Evolutionary conservation across 2,329 filamentous ascomycete genomes (phyloP).

Genomic region (Parafenestella ontariensis): DNA sequence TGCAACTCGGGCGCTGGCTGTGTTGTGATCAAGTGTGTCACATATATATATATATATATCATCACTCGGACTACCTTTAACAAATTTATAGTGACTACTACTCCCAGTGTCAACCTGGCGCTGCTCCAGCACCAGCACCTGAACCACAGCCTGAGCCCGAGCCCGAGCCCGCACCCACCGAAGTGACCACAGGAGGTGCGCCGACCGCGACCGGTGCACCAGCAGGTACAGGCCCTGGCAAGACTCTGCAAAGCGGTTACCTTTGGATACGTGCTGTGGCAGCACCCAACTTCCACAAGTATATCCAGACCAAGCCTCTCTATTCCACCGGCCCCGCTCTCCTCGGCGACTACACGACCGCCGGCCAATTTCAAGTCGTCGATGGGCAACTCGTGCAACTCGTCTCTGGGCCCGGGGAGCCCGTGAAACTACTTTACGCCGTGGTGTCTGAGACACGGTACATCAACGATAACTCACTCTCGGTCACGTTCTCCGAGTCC

Average conservation of each 20-base stretch:
- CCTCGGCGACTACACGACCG: constrained; percentile 60
- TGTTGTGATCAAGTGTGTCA: constrained; percentile 39
- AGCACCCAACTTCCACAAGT: constrained; percentile 61
- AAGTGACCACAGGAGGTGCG: constrained; percentile 12
- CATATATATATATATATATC: neutral
- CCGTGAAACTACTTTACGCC: constrained; percentile 50
- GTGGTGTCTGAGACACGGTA: constrained; percentile 33
- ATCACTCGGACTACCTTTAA: constrained; percentile 8
- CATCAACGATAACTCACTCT: constrained; percentile 51
- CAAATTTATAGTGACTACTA: constrained; percentile 41
- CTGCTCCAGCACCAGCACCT: constrained; percentile 21
- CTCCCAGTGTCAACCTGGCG: constrained; percentile 52
- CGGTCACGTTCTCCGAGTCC: constrained; percentile 59
- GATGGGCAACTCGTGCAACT: constrained; percentile 64
- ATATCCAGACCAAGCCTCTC: constrained; percentile 47
- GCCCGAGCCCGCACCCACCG: constrained; percentile 20
- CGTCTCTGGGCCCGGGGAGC: constrained; percentile 56
- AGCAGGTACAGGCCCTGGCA: constrained; percentile 48
- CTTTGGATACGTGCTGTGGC: constrained; percentile 66
- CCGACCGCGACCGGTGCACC: constrained; percentile 33
- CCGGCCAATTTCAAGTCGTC: constrained; percentile 65
- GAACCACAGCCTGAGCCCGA: constrained; percentile 16
- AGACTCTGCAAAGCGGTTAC: constrained; percentile 59
- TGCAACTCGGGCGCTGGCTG: constrained; percentile 38
- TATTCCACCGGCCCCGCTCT: constrained; percentile 57